A percentile compares a stretch with the other conserved stretches of the same genome.
Evolutionary conservation across 1,284 basidiomycete species (phyloP).

Genomic region (Malassezia restricta): DNA sequence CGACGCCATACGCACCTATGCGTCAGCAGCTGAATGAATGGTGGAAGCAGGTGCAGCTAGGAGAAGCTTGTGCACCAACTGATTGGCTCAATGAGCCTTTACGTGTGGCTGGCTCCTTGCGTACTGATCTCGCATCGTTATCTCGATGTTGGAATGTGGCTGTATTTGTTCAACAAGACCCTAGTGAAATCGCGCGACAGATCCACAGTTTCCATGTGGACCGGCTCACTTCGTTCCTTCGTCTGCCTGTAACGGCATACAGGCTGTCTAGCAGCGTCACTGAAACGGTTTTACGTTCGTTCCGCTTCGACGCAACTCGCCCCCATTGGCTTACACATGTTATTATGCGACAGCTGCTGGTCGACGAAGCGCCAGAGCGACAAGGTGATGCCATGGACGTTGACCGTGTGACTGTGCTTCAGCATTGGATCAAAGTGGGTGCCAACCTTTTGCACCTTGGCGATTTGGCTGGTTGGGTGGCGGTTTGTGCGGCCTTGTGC

Average conservation of each 20-base stretch:
- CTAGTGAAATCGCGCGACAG: conserved; percentile 39
- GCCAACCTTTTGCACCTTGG: conserved; percentile 23
- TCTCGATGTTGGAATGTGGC: conserved; percentile 9
- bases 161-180: conserved; percentile 27
- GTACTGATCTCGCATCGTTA: neutral
- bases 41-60: neutral
- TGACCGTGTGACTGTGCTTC: conserved; percentile 31
- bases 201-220: conserved; percentile 37
- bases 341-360: conserved; percentile 32
- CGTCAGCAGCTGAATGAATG: conserved; percentile 6
- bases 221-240: conserved; percentile 17
- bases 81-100: neutral
- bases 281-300: conserved; percentile 10
- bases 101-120: neutral
- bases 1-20: neutral
- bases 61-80: neutral
- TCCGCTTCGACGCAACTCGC: conserved; percentile 33
- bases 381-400: conserved; percentile 16
- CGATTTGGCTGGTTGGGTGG: conserved; percentile 38
- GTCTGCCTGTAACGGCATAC: conserved; percentile 12
- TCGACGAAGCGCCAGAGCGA: conserved; percentile 15
- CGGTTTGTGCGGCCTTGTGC: conserved; percentile 35
- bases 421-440: conserved; percentile 42
- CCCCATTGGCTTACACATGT: conserved; percentile 37
- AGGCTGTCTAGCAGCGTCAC: conserved; percentile 15